Evolutionary conservation across 306 rosid genomes (phyloP), one percentile per base, ranked within the genome.

Genomic region (Urtica urens): DNA sequence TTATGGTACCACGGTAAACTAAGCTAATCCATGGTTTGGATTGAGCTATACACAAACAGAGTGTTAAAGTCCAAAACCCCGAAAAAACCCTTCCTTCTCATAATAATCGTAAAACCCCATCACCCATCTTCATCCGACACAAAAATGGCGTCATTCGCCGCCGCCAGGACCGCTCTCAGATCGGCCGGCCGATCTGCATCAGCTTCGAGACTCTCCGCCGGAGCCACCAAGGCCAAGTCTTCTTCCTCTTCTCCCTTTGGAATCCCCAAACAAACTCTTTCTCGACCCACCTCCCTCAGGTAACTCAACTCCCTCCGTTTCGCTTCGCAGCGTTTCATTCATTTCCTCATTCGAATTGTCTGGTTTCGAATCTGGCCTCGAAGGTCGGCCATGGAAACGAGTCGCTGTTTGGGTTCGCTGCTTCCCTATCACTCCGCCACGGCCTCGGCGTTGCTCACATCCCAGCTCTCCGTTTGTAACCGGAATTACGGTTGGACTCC

Each of bases 381-480:
- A 52, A 84, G 97, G 74, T 79, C 73, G 49, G 88, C 95, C 10
- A 78, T 81, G 40, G 94, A 77, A 62, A 26, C 74, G 85, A 79
- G 95, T 68, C 73, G 56, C 77, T 82, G 92, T 31, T 80, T 84
- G 34, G 94, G 81, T 57, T 57, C 94, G 64, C 46, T 90, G 84
- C 82, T 81, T 57, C 99, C 99, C 2, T 83, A 79, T 49, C 94
- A 90, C 76, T 72, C 81, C 2, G 92, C 81, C 26, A 85, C 94
- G 2, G 95, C 99, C 55, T 84, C 95, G 23, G 93, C 99, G 52
- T 77, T 90, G 78, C 76, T 90, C 46, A 85, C 72, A 39, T 90
- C 95, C 22, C 79, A 81, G 95, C 87, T 90, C 25, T 84, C 94
- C 22, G 82, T 72, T 14, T 81, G 92, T 58, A 63, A 72, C 60